Evolutionary conservation across 495 filamentous ascomycete species (phyloP).

Genomic region (Xylaria longipes): DNA sequence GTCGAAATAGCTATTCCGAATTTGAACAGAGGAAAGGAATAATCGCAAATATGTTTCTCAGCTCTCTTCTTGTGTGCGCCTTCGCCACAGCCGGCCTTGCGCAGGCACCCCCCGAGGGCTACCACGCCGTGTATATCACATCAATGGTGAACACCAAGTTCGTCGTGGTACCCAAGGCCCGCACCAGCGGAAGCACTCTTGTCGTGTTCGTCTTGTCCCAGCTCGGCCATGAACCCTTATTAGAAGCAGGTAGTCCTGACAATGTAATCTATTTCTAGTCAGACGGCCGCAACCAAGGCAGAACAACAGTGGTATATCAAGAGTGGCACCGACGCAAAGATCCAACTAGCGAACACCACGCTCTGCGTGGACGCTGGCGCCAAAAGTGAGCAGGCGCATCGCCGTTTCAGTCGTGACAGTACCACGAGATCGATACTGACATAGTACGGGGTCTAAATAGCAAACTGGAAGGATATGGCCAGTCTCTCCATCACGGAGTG

Average conservation of each 20-base stretch:
- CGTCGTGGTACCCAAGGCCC: conserved; percentile 51
- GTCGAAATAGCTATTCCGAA: conserved; percentile 22
- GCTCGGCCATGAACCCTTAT: not conserved
- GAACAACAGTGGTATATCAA: conserved; percentile 60
- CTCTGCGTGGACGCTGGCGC: conserved; percentile 59
- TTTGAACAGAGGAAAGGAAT: conserved; percentile 23
- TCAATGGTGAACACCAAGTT: conserved; percentile 59
- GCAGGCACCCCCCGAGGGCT: conserved; percentile 51
- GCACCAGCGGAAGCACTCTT: conserved; percentile 44
- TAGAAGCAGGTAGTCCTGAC: not conserved
- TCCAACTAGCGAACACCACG: conserved; percentile 52
- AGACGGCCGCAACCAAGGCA: conserved; percentile 47
- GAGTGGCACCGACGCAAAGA: conserved; percentile 44
- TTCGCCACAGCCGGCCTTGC: conserved; percentile 54
- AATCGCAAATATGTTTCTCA: conserved; percentile 45
- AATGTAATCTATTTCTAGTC: conserved; percentile 31
- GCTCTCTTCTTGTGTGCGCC: conserved; percentile 46
- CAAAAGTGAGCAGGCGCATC: conserved; percentile 43
- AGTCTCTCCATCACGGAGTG: conserved; percentile 52
- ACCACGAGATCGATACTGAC: not conserved
- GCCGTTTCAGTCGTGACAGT: not conserved
- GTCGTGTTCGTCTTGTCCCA: conserved; percentile 48
- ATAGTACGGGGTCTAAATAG: conserved; percentile 30
- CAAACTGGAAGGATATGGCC: conserved; percentile 61
- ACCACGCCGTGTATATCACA: conserved; percentile 57